Percentiles rank a stretch among this genome's conserved stretches.
These are phyloP conservation scores for Pleomassaria siparia DNA, from an alignment of 2,329 filamentous ascomycete genomes.

Conservation along the genomic window DNA sequence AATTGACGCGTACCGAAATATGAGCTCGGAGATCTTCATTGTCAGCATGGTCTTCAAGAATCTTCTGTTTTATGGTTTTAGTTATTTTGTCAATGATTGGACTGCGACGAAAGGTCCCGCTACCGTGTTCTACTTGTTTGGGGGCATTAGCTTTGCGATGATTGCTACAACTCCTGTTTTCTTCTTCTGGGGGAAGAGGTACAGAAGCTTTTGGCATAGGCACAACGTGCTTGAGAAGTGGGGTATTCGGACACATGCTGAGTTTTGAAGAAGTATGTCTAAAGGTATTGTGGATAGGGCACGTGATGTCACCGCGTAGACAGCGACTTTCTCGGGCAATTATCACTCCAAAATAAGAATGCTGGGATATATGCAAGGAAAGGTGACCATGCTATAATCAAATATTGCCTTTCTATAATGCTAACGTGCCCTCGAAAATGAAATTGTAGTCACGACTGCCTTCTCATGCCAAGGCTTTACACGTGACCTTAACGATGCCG, in stretches of 20 bases:
- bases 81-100: constrained; percentile 49
- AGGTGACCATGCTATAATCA: too few species aligned
- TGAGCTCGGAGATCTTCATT: constrained; percentile 48
- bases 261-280: constrained; percentile 30
- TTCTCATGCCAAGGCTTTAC: too few species aligned
- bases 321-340: too few species aligned
- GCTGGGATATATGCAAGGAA: too few species aligned
- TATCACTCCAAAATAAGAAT: too few species aligned
- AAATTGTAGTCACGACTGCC: too few species aligned
- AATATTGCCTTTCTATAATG: too few species aligned
- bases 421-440: too few species aligned
- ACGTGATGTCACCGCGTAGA: too few species aligned
- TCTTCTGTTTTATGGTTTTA: constrained; percentile 47
- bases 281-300: too few species aligned
- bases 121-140: constrained; percentile 44
- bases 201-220: constrained; percentile 38
- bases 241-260: constrained; percentile 35
- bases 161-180: constrained; percentile 31
- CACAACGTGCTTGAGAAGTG: constrained; percentile 37
- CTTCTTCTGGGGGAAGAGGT: constrained; percentile 40
- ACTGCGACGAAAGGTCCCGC: constrained; percentile 38
- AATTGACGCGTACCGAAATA: constrained; percentile 45
- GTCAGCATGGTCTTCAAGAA: constrained; percentile 50
- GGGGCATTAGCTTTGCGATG: constrained; percentile 30
- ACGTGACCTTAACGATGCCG: too few species aligned